A percentile compares a stretch with the other conserved stretches of the same genome.
phyloP scores from a whole-genome alignment of 1,284 basidiomycete genomes.

The Paramarasmius palmivorus region DNA sequence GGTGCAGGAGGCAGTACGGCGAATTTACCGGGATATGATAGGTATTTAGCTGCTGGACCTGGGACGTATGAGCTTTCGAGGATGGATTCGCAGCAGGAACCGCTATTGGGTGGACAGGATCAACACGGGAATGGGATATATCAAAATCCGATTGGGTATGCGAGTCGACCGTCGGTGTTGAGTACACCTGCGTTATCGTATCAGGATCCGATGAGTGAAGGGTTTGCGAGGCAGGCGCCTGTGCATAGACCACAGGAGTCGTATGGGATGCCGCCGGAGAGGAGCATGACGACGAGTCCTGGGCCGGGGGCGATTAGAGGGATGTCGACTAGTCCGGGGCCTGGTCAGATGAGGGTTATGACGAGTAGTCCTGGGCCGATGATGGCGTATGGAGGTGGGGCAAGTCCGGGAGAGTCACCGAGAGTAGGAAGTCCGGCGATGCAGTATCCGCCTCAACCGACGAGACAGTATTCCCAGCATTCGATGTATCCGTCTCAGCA shows the following conservation, averaged over 20 bases:
- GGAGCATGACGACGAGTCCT: neutral
- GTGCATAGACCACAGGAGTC: constrained; percentile 44
- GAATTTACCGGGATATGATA: constrained; percentile 45
- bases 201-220: constrained; percentile 25
- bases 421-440: constrained; percentile 8
- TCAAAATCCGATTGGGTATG: constrained; percentile 30
- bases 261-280: no score
- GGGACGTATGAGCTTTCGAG: constrained; percentile 57
- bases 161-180: constrained; percentile 34
- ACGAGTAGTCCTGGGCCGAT: neutral
- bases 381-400: neutral
- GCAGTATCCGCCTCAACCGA: constrained; percentile 18
- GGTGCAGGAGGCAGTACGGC: constrained; percentile 38
- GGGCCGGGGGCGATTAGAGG: neutral
- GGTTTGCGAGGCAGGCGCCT: constrained; percentile 42
- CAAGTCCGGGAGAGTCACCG: neutral
- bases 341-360: constrained; percentile 1
- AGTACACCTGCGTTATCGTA: constrained; percentile 32
- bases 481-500: constrained; percentile 1
- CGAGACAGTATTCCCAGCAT: constrained; percentile 13
- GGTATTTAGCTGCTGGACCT: constrained; percentile 52
- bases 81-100: constrained; percentile 55
- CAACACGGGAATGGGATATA: constrained; percentile 22
- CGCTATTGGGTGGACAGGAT: constrained; percentile 49
- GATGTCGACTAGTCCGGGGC: neutral